Evolutionary conservation across 148 eudicot genomes (phyloP).

Genomic region (Euryodendron excelsum): DNA sequence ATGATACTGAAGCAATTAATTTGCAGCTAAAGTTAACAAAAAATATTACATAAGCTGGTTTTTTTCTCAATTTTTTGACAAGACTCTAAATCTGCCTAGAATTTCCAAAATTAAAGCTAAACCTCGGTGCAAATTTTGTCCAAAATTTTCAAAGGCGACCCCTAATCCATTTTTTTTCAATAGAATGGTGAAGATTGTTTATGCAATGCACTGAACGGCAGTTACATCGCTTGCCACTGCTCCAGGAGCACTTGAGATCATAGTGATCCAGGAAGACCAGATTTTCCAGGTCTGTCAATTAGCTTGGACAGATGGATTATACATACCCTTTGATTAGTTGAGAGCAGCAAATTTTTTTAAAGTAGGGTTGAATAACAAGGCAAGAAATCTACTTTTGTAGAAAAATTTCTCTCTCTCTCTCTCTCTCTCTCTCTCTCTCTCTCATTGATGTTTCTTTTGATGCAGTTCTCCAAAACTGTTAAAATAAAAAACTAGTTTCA

Average conservation of each 20-base stretch:
- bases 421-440: conserved; percentile 1
- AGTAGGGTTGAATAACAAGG: conserved; percentile 4
- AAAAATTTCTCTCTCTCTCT: background rate
- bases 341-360: too few species aligned
- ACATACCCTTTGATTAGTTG: too few species aligned
- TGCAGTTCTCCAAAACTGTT: background rate
- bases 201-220: background rate
- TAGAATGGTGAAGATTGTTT: background rate
- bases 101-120: too few species aligned
- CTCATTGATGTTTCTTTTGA: background rate
- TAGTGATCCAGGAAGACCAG: background rate
- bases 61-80: too few species aligned
- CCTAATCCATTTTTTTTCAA: too few species aligned
- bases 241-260: background rate
- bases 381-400: background rate
- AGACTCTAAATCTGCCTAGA: too few species aligned
- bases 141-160: too few species aligned
- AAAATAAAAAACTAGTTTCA: background rate
- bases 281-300: background rate
- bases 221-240: background rate
- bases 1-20: too few species aligned
- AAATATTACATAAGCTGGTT: too few species aligned
- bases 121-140: too few species aligned
- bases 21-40: too few species aligned
- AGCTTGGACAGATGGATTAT: background rate